These are phyloP conservation scores for Epichloe gansuensis DNA, from an alignment of 2,329 filamentous ascomycete genomes.

Conservation along the genomic window DNA sequence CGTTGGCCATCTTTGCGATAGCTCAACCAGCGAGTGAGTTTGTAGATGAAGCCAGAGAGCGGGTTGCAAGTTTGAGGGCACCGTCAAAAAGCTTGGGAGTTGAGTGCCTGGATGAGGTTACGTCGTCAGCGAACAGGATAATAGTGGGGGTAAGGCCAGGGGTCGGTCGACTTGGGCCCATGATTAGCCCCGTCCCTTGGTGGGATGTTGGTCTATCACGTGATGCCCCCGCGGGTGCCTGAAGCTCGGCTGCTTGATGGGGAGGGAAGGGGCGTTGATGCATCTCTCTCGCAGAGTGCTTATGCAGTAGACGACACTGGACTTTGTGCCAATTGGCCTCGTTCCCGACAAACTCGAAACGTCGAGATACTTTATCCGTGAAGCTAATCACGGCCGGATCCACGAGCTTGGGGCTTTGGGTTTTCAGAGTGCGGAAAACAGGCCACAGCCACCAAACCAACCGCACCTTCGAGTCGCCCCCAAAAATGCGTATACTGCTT, in stretches of 20 bases:
- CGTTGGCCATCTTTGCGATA: conserved; percentile 34
- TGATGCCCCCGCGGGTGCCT: conserved; percentile 23
- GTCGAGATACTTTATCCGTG: no score
- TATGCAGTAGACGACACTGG: no score
- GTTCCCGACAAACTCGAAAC: no score
- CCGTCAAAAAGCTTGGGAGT: conserved; percentile 1
- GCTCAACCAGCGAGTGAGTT: conserved; percentile 5
- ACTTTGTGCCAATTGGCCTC: no score
- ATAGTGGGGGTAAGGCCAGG: conserved; percentile 19
- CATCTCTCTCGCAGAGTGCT: no score
- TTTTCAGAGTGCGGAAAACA: no score
- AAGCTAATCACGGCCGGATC: no score
- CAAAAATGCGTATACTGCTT: conserved; percentile 41
- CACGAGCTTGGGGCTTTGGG: no score
- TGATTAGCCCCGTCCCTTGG: not conserved
- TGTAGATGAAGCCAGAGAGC: not conserved
- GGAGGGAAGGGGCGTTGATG: no score
- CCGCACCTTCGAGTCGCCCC: no score
- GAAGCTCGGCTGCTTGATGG: not conserved
- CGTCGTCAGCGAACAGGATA: conserved; percentile 6
- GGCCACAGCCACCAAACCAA: no score
- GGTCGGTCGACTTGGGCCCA: not conserved
- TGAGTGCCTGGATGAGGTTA: conserved; percentile 1
- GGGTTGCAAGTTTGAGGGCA: conserved; percentile 6
- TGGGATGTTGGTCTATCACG: conserved; percentile 17